Evolutionary conservation across 2,329 filamentous ascomycete species (phyloP), one percentile per base, ranked within the genome.

Genomic region (Chaetomium globosum): DNA sequence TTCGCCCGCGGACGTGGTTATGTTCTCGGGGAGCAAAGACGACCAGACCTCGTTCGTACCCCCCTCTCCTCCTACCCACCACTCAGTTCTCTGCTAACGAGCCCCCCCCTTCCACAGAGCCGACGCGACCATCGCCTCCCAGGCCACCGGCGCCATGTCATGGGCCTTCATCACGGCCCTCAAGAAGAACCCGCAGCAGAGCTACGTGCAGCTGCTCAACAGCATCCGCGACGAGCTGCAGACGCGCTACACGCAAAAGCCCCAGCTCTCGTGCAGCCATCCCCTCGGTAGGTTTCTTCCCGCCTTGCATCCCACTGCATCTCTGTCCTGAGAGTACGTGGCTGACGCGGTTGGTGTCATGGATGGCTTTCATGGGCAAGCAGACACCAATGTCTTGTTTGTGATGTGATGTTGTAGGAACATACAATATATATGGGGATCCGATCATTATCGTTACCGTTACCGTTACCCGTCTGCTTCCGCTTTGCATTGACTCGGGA

Each of bases 21-120:
- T 98, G 92, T 95, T 93, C 87, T 96, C 92, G 62, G 95, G 95
- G 64, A 96, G 92, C 81, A 98, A 98, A 78, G 95, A 98, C 75
- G 88, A 91, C 71, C 95, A 99, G 80, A 99, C 94, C 73, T 93
- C 90, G 88, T 92, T 82, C 80, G 89, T 88, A 73, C 69, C 75
- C 26, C 55, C 10, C 21, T 30, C 19, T 4, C 26, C 75, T 71
- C 65, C 67, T 31, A 74, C 71, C 65, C 68, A 69, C 68, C 67
- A 57, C 66, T 57, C 61, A 43, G 39, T 43, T 43, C 39, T 43
- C 39, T 39, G 10, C 51, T 64, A 26, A 59, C 61, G 58, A 13
- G 4, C 9, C 13, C 8, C 23, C 52, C 7, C 9, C 48, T 23
- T 19, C 7, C 12, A 16, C 72, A 97, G 93, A 70, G 91, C 92